Conservation (phyloP, 2,329 filamentous ascomycete genomes). For the Pseudogymnoascus sp. region DNA sequence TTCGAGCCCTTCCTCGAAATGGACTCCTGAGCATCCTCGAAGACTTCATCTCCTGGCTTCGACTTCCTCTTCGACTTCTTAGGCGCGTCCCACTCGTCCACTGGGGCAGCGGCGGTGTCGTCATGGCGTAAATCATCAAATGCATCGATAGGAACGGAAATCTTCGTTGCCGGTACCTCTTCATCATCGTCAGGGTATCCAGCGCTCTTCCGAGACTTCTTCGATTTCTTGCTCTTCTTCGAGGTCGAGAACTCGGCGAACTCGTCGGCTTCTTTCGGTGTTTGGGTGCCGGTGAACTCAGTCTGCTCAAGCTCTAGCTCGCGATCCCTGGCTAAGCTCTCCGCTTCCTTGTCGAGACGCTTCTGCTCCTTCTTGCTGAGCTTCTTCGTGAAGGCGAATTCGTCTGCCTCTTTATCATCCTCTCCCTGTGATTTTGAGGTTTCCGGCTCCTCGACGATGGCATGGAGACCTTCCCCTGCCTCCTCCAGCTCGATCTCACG, state of each 20-base stretch:
- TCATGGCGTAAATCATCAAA: constrained; percentile 25
- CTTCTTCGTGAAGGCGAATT: constrained; percentile 13
- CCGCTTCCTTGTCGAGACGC: constrained; percentile 5
- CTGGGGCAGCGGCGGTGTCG: constrained; percentile 15
- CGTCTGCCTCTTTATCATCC: constrained; percentile 12
- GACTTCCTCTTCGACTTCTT: constrained; percentile 31
- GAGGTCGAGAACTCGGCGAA: constrained; percentile 20
- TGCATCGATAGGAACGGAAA: constrained; percentile 26
- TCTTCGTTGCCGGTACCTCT: constrained; percentile 20
- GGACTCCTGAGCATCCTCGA: constrained; percentile 32
- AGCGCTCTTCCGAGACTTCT: constrained; percentile 14
- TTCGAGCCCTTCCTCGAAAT: constrained; percentile 21
- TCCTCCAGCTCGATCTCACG: neutral
- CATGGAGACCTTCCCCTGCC: neutral
- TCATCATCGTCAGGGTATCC: neutral
- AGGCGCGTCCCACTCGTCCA: constrained; percentile 29
- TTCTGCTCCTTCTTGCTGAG: constrained; percentile 15
- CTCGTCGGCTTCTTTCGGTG: constrained; percentile 15
- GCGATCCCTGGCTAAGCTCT: neutral
- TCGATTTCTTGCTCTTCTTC: constrained; percentile 16
- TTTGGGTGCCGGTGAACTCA: neutral
- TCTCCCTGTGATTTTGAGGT: neutral
- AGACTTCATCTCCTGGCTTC: constrained; percentile 28
- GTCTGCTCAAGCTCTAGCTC: neutral
- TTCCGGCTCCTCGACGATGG: neutral